These are phyloP conservation scores for Galerina marginata DNA, from an alignment of 768 basidiomycete species.

Conservation along the genomic window DNA sequence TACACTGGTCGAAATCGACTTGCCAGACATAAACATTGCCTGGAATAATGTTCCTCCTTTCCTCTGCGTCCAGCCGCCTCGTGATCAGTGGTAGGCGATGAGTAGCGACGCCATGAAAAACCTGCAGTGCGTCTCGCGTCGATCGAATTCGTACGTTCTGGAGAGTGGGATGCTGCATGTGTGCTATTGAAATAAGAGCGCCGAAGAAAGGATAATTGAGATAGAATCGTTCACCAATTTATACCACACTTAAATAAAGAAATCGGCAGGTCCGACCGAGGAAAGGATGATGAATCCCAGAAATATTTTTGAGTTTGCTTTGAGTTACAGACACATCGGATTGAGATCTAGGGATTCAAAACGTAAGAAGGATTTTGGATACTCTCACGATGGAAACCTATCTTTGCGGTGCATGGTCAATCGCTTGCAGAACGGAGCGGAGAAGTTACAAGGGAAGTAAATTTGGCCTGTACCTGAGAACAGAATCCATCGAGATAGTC, in stretches of 20 bases:
- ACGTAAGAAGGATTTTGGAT: constrained; percentile 43
- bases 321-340: constrained; percentile 55
- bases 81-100: constrained; percentile 76
- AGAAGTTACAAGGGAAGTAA: constrained; percentile 39
- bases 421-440: constrained; percentile 49
- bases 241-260: constrained; percentile 33
- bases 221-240: constrained; percentile 19
- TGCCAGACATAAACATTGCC: constrained; percentile 85
- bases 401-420: constrained; percentile 35
- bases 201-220: constrained; percentile 22
- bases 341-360: constrained; percentile 43
- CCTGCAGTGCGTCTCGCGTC: constrained; percentile 79
- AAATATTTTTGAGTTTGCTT: constrained; percentile 62
- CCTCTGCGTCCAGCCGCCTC: constrained; percentile 82
- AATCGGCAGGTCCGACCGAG: constrained; percentile 42
- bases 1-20: constrained; percentile 14
- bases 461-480: constrained; percentile 41
- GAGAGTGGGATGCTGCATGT: constrained; percentile 79
- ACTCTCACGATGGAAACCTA: constrained; percentile 44
- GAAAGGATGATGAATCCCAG: constrained; percentile 44
- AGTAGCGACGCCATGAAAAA: constrained; percentile 79
- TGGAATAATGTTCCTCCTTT: constrained; percentile 71
- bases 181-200: constrained; percentile 22
- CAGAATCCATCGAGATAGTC: constrained; percentile 37
- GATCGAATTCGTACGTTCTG: constrained; percentile 79